A percentile compares a stretch with the other conserved stretches of the same genome.
These are phyloP conservation scores for Sporothrix humicola DNA, from an alignment of 2,329 filamentous ascomycete genomes.

Conservation along the genomic window DNA sequence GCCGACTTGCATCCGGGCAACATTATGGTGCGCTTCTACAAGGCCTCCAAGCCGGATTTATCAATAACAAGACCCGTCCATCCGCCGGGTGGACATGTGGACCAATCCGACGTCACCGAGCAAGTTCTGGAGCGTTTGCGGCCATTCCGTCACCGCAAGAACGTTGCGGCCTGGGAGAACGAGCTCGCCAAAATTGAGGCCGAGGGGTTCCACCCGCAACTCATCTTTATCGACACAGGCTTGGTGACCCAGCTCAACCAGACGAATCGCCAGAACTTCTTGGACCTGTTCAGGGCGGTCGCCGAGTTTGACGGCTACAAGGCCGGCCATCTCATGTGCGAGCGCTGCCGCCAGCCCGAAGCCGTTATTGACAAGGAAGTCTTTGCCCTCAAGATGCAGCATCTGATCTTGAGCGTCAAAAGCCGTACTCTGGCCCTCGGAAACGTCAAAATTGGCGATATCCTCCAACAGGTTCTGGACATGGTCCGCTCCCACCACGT, in stretches of 20 bases:
- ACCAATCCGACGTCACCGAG: constrained; percentile 77
- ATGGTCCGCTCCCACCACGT: constrained; percentile 96
- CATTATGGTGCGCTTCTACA: constrained; percentile 99
- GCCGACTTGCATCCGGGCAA: constrained; percentile 96
- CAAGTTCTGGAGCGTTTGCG: constrained; percentile 80
- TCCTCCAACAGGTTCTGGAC: constrained; percentile 83
- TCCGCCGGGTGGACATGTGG: constrained; percentile 34
- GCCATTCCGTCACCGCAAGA: constrained; percentile 67
- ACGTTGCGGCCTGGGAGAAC: constrained; percentile 72
- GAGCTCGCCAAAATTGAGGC: constrained; percentile 78
- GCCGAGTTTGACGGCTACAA: constrained; percentile 98
- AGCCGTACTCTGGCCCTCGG: constrained; percentile 87
- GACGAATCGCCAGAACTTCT: constrained; percentile 84
- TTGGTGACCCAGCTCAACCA: constrained; percentile 92
- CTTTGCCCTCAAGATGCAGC: constrained; percentile 96
- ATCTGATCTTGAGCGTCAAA: constrained; percentile 90
- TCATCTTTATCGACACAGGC: constrained; percentile 97
- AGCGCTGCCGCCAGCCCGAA: constrained; percentile 89
- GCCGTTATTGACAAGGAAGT: constrained; percentile 87
- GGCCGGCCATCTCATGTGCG: constrained; percentile 93
- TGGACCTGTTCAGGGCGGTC: constrained; percentile 93
- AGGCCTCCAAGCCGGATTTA: constrained; percentile 74
- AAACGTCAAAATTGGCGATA: constrained; percentile 94
- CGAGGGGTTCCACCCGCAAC: constrained; percentile 89
- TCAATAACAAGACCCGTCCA: constrained; percentile 30